Conservation (phyloP, 805 yeast species). For the Saccharomycopsis guyanensis region DNA sequence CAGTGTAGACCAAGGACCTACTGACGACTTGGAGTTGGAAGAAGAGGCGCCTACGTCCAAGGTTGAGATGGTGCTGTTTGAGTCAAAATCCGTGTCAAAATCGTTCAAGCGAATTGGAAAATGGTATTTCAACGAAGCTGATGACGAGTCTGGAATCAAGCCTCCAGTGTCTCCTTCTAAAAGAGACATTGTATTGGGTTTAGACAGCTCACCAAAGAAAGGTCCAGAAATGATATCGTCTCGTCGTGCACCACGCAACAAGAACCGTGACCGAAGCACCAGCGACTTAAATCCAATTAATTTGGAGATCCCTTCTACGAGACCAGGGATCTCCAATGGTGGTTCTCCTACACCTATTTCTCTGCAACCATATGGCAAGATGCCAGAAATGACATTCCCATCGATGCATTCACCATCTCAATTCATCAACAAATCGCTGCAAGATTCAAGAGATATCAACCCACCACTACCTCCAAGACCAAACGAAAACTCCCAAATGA, state of each 20-base stretch:
- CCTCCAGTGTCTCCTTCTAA: slow-evolving; percentile 20
- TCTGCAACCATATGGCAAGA: slow-evolving; percentile 17
- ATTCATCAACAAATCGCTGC: not conserved
- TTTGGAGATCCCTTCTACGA: not conserved
- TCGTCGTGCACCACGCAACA: slow-evolving; percentile 34
- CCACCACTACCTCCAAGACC: slow-evolving; percentile 16
- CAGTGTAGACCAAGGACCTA: slow-evolving; percentile 7
- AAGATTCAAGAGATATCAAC: not conserved
- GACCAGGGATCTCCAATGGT: not conserved
- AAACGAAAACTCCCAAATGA: not conserved
- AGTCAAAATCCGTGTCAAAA: slow-evolving; percentile 32
- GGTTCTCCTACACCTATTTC: not conserved
- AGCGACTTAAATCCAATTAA: not conserved
- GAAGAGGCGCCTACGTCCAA: slow-evolving; percentile 23
- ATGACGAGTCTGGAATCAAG: slow-evolving; percentile 25
- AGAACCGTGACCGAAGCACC: slow-evolving; percentile 18
- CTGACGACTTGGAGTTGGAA: slow-evolving; percentile 22
- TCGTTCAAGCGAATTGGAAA: slow-evolving; percentile 56
- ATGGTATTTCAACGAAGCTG: slow-evolving; percentile 59
- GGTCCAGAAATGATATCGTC: slow-evolving; percentile 67
- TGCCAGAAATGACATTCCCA: slow-evolving; percentile 20
- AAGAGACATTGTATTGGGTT: not conserved
- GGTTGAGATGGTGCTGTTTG: too few relatives aligned
- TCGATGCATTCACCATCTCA: slow-evolving; percentile 8
- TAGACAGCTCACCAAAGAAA: slow-evolving; percentile 16